These are phyloP conservation scores for Puya raimondii DNA, from an alignment of 176 grass and related monocot species.

Conservation along the genomic window DNA sequence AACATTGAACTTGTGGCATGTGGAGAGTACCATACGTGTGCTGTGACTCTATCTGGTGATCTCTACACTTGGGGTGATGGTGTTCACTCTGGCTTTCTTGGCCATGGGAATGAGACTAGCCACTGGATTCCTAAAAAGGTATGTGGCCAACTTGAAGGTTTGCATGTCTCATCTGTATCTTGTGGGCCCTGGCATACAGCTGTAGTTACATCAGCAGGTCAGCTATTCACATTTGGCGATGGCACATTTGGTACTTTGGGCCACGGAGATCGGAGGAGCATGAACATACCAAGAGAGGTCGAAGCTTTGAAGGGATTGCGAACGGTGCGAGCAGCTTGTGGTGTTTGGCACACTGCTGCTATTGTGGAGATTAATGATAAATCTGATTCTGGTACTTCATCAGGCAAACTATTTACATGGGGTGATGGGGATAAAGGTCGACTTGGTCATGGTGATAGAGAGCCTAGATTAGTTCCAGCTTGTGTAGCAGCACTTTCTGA, in stretches of 20 bases:
- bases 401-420: constrained; percentile 61
- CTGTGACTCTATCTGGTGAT: constrained; percentile 54
- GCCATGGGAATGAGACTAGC: constrained; percentile 40
- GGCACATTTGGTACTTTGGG: constrained; percentile 63
- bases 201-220: constrained; percentile 46
- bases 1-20: constrained; percentile 52
- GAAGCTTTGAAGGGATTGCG: constrained; percentile 46
- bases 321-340: constrained; percentile 41
- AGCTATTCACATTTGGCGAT: constrained; percentile 66
- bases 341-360: constrained; percentile 70
- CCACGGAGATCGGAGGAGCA: constrained; percentile 51
- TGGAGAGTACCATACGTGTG: constrained; percentile 69
- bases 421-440: constrained; percentile 67
- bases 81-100: constrained; percentile 46
- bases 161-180: constrained; percentile 50
- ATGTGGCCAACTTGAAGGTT: constrained; percentile 39
- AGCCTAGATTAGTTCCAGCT: constrained; percentile 39
- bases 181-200: constrained; percentile 75
- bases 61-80: constrained; percentile 83
- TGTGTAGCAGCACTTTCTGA: constrained; percentile 41
- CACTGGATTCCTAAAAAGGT: constrained; percentile 78
- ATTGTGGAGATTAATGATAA: constrained; percentile 48
- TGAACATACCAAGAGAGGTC: constrained; percentile 49
- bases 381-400: constrained; percentile 32
- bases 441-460: constrained; percentile 58